A percentile compares a stretch with the other conserved stretches of the same genome.
These are phyloP conservation scores for Diplotaxis tenuifolia DNA, from an alignment of 345 rosid species.

Conservation along the genomic window DNA sequence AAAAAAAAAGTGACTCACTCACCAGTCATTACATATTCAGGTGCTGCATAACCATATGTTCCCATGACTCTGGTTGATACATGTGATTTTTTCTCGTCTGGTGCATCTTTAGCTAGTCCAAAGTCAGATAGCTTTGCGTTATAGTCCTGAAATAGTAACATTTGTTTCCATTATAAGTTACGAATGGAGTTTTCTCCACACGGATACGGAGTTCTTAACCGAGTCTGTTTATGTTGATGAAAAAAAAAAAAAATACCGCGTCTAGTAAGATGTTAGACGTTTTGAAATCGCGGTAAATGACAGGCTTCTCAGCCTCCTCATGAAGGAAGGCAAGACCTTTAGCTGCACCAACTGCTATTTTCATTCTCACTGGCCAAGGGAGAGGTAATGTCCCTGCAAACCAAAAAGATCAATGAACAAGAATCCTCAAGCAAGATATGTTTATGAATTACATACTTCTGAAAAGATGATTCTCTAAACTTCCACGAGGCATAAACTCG, in stretches of 20 bases:
- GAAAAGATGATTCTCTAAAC: slow-evolving; percentile 82
- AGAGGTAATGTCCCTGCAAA: slow-evolving; percentile 77
- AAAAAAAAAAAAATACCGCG: slow-evolving; percentile 61
- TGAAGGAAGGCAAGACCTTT: slow-evolving; percentile 84
- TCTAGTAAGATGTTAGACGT: slow-evolving; percentile 78
- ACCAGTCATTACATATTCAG: slow-evolving; percentile 89
- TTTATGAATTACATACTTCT: slow-evolving; percentile 53
- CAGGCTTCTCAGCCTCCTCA: slow-evolving; percentile 77
- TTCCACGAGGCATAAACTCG: slow-evolving; percentile 81
- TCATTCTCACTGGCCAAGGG: slow-evolving; percentile 85
- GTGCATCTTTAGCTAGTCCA: slow-evolving; percentile 88
- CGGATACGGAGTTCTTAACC: too few species aligned
- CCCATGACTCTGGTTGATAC: slow-evolving; percentile 89
- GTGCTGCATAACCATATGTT: slow-evolving; percentile 89
- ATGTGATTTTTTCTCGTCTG: slow-evolving; percentile 76
- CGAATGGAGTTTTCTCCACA: not conserved
- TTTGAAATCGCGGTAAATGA: slow-evolving; percentile 83
- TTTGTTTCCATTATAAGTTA: not conserved
- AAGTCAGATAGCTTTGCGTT: slow-evolving; percentile 83
- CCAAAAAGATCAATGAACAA: not conserved
- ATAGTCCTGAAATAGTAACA: slow-evolving; percentile 65
- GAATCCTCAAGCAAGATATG: not conserved
- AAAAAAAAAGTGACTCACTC: too few species aligned
- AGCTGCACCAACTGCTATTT: slow-evolving; percentile 79
- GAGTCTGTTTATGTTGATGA: too few species aligned